These are phyloP conservation scores for Vicia faba DNA, from an alignment of 306 rosid genomes.

Conservation along the genomic window DNA sequence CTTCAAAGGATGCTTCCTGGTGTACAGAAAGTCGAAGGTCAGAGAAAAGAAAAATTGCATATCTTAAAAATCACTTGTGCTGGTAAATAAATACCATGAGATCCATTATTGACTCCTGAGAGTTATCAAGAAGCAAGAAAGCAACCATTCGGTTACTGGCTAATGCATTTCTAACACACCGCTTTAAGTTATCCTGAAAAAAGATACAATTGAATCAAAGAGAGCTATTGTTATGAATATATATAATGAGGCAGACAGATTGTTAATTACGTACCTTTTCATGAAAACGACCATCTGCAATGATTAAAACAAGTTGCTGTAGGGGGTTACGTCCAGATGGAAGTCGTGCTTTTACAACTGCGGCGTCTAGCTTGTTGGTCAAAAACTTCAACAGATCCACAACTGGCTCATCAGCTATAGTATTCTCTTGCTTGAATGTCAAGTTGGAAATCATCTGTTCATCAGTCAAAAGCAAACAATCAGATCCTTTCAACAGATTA, in stretches of 20 bases:
- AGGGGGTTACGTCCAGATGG: constrained; percentile 83
- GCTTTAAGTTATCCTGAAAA: constrained; percentile 67
- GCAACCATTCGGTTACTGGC: constrained; percentile 79
- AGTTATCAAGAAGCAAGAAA: constrained; percentile 75
- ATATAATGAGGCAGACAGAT: background rate
- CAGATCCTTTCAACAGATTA: constrained; percentile 23
- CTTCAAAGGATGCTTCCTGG: constrained; percentile 67
- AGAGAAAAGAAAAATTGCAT: background rate
- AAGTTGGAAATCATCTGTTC: constrained; percentile 80
- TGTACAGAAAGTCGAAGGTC: constrained; percentile 26
- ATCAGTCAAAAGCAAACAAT: constrained; percentile 32
- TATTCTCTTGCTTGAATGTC: constrained; percentile 87
- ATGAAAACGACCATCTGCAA: constrained; percentile 80
- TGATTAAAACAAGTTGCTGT: constrained; percentile 86
- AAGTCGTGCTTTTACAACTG: constrained; percentile 75
- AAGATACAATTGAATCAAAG: constrained; percentile 1
- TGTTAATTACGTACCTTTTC: constrained; percentile 57
- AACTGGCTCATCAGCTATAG: constrained; percentile 75
- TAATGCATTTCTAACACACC: constrained; percentile 56
- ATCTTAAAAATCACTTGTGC: constrained; percentile 11
- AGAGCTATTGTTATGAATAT: background rate
- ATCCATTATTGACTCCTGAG: constrained; percentile 68
- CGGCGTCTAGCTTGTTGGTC: constrained; percentile 64
- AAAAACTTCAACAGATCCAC: constrained; percentile 75
- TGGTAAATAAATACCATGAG: constrained; percentile 44